These are phyloP conservation scores for Vaccinium corymbosum DNA, from an alignment of 148 eudicot species.

Conservation along the genomic window DNA sequence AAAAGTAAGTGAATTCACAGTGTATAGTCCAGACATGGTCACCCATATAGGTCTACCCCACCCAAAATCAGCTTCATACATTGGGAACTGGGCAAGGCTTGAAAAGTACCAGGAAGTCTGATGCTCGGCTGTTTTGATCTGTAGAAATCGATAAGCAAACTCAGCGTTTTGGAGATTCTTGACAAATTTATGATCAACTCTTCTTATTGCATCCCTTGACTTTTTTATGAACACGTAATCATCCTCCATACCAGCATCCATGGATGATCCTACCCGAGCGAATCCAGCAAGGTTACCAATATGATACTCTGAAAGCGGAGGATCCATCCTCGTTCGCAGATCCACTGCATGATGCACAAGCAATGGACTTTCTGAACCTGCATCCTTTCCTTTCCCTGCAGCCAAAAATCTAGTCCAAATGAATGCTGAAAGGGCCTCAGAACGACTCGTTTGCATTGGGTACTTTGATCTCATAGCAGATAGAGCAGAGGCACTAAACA, in stretches of 20 bases:
- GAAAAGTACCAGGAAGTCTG: not conserved
- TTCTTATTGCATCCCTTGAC: not conserved
- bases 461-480: not conserved
- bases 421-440: not conserved
- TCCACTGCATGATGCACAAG: not conserved
- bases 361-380: not conserved
- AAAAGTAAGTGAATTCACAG: not conserved
- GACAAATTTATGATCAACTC: not conserved
- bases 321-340: not conserved
- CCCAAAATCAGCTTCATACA: conserved; percentile 4
- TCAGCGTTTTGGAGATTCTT: not conserved
- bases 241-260: not conserved
- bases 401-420: not conserved
- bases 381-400: not conserved
- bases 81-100: not conserved
- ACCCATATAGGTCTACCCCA: not conserved
- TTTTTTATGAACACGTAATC: not conserved
- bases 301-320: not conserved
- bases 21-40: not conserved
- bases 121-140: not conserved
- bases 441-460: not conserved
- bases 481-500: not conserved
- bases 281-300: not conserved
- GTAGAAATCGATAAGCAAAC: not conserved
- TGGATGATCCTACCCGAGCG: not conserved